Percentiles rank a stretch among this genome's conserved stretches.
Evolutionary conservation across 2,329 filamentous ascomycete species (phyloP).

Genomic region (Aspergillus piperis): DNA sequence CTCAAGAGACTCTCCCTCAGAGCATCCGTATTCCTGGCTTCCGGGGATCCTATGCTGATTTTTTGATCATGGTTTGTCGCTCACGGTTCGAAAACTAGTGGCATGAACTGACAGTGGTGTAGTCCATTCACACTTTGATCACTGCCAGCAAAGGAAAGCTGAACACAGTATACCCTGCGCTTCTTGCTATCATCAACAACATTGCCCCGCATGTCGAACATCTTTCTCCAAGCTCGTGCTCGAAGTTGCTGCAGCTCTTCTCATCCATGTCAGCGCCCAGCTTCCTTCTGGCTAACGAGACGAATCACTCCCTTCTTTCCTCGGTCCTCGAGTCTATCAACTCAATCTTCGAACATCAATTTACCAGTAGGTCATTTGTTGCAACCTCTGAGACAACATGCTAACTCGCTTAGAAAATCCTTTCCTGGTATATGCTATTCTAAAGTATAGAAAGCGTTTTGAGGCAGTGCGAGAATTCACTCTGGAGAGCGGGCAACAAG

Average conservation of each 20-base stretch:
- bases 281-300: slow-evolving; percentile 89
- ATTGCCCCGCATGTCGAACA: slow-evolving; percentile 81
- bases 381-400: not conserved
- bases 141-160: slow-evolving; percentile 88
- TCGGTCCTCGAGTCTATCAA: slow-evolving; percentile 88
- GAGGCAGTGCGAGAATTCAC: slow-evolving; percentile 85
- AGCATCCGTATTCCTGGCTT: slow-evolving; percentile 83
- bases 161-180: slow-evolving; percentile 85
- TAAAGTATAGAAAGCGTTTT: slow-evolving; percentile 79
- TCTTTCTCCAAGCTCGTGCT: slow-evolving; percentile 71
- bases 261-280: slow-evolving; percentile 90
- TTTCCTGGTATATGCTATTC: slow-evolving; percentile 74
- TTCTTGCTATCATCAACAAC: slow-evolving; percentile 92
- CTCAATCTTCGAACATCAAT: slow-evolving; percentile 86
- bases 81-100: not conserved
- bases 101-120: slow-evolving; percentile 10
- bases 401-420: slow-evolving; percentile 65
- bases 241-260: slow-evolving; percentile 84
- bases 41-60: slow-evolving; percentile 88
- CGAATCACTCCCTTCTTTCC: slow-evolving; percentile 77
- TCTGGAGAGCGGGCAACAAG: slow-evolving; percentile 85
- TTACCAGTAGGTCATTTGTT: slow-evolving; percentile 60
- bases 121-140: slow-evolving; percentile 91
- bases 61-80: slow-evolving; percentile 72
- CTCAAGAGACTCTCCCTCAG: slow-evolving; percentile 80